Base-by-base conservation (phyloP, 805 yeast species). In the Pichia cephalocereana region DNA sequence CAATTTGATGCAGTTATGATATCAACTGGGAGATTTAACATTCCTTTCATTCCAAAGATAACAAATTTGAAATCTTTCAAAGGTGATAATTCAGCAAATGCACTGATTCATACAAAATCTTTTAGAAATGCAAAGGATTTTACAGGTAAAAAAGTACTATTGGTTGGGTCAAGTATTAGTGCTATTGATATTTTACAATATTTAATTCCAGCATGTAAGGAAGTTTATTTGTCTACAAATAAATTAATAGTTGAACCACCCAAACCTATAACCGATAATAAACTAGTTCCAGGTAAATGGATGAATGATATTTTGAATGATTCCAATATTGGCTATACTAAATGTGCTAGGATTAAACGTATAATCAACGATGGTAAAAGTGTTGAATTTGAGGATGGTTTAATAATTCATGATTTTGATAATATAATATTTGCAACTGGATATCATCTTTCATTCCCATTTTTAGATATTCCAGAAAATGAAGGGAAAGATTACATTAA, bases 101-200 rank as follows among this genome's bases (percentile, higher is more conserved):
- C 50, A 46, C 64, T 53, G 7, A 14, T 17, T 3, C 57, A 53
- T 40, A 18, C 54, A 18, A 53, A 49, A 51, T 56, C 64, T 12
- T 60, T 59, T 52, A 55, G 69, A 46, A 44, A 47, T 15, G 47
- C 59, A 8, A 57, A 57, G 0, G 58, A 52, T 5, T 61, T 59
- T 41, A 52, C 43, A 38, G 58, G 57, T 43, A 58, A 65, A 47
- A 60, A 52, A 14, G 64, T 66, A 4, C 40, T 56, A 10, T 34
- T 57, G 9, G 53, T 57, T 8, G 61, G 57, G 14, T 43, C 77
- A 52, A 76, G 79, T 14, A 79, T 87, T 2, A 77, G 85, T 47
- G 90, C 87, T 12, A 73, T 76, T 19, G 93, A 85, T 57, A 54
- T 74, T 7, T 55, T 70, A n/a, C 76, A 72, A 54, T 71, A 72